Percentiles rank a stretch among this genome's conserved stretches.
Evolutionary conservation across 345 rosid genomes (phyloP).

Genomic region (Mercurialis annua): DNA sequence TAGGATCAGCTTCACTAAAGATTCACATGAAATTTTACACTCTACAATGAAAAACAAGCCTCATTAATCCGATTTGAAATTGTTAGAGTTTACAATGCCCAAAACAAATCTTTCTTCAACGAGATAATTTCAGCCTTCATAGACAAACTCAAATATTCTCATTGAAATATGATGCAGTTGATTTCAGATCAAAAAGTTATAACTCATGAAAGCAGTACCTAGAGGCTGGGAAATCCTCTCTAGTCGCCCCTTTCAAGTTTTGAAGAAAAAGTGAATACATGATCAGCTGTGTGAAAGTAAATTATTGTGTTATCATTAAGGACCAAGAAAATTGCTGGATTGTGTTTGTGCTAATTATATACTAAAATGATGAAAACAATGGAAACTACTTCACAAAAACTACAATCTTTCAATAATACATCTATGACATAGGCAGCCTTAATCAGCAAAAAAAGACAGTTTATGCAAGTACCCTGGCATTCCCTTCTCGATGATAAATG

Average conservation of each 20-base stretch:
- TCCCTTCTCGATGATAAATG: constrained; percentile 87
- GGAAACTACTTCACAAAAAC: not conserved
- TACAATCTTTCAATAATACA: not conserved
- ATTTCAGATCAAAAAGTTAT: not conserved
- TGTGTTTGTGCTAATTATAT: not conserved
- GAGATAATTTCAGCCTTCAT: not conserved
- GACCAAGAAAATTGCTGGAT: not conserved
- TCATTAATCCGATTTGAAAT: not conserved
- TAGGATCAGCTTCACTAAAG: not conserved
- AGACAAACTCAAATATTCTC: not conserved
- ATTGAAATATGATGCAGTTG: not conserved
- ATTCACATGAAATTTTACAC: not conserved
- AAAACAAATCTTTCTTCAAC: not conserved
- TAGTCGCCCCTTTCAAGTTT: not conserved
- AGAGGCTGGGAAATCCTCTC: not conserved
- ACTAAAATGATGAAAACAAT: constrained; percentile 5
- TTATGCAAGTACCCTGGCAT: constrained; percentile 67
- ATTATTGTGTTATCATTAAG: not conserved
- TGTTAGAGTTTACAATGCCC: not conserved
- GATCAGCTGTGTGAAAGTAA: not conserved
- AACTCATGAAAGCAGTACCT: not conserved
- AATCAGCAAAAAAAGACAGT: not conserved
- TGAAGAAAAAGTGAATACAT: not conserved
- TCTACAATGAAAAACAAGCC: not conserved
- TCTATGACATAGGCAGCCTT: not conserved